Conservation (phyloP, 345 rosid species). For the Camelina hispida region DNA sequence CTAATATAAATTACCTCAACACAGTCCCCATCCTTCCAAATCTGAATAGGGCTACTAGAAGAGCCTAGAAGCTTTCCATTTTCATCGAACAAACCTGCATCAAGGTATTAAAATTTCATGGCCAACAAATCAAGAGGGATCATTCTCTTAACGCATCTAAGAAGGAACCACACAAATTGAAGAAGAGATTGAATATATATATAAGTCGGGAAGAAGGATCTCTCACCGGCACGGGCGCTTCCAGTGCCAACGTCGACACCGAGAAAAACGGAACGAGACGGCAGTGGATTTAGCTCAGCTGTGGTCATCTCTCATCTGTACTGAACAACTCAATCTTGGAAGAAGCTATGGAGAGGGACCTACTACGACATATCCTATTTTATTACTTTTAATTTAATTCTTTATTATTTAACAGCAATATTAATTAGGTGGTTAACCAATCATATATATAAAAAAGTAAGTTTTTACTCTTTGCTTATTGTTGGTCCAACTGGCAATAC, state of each 20-base stretch:
- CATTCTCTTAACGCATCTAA: too few relatives aligned
- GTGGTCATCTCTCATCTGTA: slow-evolving; percentile 46
- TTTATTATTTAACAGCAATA: too few relatives aligned
- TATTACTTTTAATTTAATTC: too few relatives aligned
- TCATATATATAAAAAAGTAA: too few relatives aligned
- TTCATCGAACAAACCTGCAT: slow-evolving; percentile 81
- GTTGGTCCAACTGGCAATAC: too few relatives aligned
- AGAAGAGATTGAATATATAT: too few relatives aligned
- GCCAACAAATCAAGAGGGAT: too few relatives aligned
- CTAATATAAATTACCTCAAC: slow-evolving; percentile 61
- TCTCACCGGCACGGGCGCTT: slow-evolving; percentile 92
- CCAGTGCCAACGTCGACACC: slow-evolving; percentile 98
- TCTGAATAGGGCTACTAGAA: slow-evolving; percentile 88
- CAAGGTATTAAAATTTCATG: not conserved
- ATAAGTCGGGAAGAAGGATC: not conserved
- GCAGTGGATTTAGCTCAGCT: slow-evolving; percentile 35
- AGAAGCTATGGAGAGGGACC: not conserved
- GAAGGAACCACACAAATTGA: too few relatives aligned
- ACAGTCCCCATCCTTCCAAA: slow-evolving; percentile 90
- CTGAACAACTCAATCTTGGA: too few relatives aligned
- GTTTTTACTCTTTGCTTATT: too few relatives aligned
- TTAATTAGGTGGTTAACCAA: too few relatives aligned
- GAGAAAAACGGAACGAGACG: slow-evolving; percentile 66
- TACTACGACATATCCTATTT: too few relatives aligned
- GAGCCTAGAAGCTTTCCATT: slow-evolving; percentile 84